Evolutionary conservation across 2,329 filamentous ascomycete species (phyloP).

Genomic region (Plectosphaerella plurivora): DNA sequence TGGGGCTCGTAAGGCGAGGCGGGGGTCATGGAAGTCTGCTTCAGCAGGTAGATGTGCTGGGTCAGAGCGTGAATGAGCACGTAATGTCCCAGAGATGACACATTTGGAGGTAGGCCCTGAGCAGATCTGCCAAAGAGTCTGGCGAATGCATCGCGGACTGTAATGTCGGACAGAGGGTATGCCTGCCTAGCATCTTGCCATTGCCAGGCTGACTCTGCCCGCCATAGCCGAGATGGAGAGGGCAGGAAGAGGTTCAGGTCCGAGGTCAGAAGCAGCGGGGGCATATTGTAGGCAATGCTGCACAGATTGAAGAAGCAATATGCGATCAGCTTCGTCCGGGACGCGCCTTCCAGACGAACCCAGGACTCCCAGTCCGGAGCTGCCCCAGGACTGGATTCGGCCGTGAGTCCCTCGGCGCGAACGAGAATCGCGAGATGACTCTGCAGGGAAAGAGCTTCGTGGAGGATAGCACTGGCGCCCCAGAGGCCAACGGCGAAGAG

Average conservation of each 20-base stretch:
- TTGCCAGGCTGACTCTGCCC: constrained; percentile 52
- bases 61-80: constrained; percentile 68
- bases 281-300: constrained; percentile 58
- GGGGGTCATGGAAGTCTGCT: constrained; percentile 48
- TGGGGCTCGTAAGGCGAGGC: constrained; percentile 42
- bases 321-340: constrained; percentile 55
- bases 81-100: constrained; percentile 63
- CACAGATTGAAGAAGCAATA: constrained; percentile 62
- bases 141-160: constrained; percentile 53
- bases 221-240: constrained; percentile 51
- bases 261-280: constrained; percentile 52
- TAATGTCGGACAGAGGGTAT: constrained; percentile 45
- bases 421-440: constrained; percentile 54
- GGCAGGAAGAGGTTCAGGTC: constrained; percentile 54
- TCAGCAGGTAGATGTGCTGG: constrained; percentile 67
- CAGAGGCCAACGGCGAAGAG: constrained; percentile 58
- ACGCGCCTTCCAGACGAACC: constrained; percentile 52
- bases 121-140: constrained; percentile 48
- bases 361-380: constrained; percentile 54
- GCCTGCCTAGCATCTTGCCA: constrained; percentile 55
- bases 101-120: constrained; percentile 41
- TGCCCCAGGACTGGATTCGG: constrained; percentile 40
- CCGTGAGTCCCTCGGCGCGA: constrained; percentile 51
- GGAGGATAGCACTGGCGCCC: constrained; percentile 56
- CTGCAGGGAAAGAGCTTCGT: constrained; percentile 56